Evolutionary conservation across 148 eudicot species (phyloP), one percentile per base, ranked within the genome.

Genomic region (Diospyros kaki): DNA sequence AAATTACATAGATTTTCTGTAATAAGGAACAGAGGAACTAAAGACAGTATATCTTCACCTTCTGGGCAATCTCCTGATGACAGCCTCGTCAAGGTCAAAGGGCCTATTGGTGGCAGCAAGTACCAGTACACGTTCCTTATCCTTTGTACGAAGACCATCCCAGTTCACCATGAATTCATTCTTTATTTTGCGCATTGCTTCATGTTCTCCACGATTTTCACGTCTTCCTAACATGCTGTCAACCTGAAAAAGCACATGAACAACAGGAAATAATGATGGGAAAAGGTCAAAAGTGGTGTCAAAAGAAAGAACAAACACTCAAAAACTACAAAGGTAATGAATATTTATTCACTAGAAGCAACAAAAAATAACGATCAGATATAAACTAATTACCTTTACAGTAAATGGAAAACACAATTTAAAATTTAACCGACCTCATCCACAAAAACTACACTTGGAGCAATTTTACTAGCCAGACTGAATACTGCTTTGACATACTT

Each of bases 51-150:
- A 28, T 28, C 51, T 75, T 84, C 79, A 92, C 98, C 97, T 90
- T 28, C 98, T 91, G 1, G 98, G 98, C 42, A 94, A 85, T 84
- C 98, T 83, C 67, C 98, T 82, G 40, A 94, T 90, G 68, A 94
- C 98, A 73, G 98, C 98, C 86, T 94, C 98, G 75, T 94, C 97
- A 67, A 94, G 98, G 83, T 94, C 98, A 84, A 90, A 94, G 18
- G 98, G 98, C 78, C 98, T 90, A 74, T 92, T 92, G 48, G 98
- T 94, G 55, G 97, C 98, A 48, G 98, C 97, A 87, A 94, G 97
- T 51, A 94, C 98, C 72, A 94, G 73, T 56, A 94, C 95, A 44
- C 98, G 85, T 75, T 94, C 98, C 38, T 84, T 94, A 66, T 94
- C 98, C 84, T 94, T 94, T 76, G 98, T 94, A 68, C 97, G 84